phyloP scores from a whole-genome alignment of 2,329 filamentous ascomycete genomes.

The Talaromyces sp. region DNA sequence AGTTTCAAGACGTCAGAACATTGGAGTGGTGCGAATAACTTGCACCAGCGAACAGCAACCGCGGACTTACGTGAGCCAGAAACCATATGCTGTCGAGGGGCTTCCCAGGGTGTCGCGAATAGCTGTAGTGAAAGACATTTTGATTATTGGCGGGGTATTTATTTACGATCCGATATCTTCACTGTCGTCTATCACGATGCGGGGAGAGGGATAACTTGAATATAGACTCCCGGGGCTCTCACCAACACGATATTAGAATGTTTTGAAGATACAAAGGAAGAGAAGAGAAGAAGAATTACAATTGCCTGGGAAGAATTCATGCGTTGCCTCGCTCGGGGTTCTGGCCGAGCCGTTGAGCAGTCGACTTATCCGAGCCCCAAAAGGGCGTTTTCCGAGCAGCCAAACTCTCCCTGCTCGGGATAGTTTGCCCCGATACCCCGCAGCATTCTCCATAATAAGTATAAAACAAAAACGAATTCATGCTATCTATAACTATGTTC shows the following conservation, averaged over 20 bases:
- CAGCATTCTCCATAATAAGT: background rate
- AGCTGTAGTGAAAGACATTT: constrained; percentile 17
- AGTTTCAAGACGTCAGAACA: background rate
- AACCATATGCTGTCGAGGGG: constrained; percentile 13
- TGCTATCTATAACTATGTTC: background rate
- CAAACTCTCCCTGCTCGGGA: background rate
- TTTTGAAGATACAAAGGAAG: background rate
- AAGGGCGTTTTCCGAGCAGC: background rate
- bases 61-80: constrained; percentile 17
- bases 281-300: background rate
- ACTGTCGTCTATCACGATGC: background rate
- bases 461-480: background rate
- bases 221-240: background rate
- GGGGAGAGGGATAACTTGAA: background rate
- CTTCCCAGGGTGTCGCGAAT: constrained; percentile 11
- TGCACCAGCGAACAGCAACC: background rate
- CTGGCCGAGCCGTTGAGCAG: background rate
- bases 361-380: constrained; percentile 4
- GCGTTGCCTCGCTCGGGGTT: constrained; percentile 1
- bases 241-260: background rate
- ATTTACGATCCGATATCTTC: background rate
- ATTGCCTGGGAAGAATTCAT: background rate
- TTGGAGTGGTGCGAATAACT: background rate
- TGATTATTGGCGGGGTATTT: background rate
- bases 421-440: constrained; percentile 8